Percentiles rank a stretch among this genome's conserved stretches.
phyloP scores from a whole-genome alignment of 2,329 filamentous ascomycete genomes.

The Stylonectria norvegica region DNA sequence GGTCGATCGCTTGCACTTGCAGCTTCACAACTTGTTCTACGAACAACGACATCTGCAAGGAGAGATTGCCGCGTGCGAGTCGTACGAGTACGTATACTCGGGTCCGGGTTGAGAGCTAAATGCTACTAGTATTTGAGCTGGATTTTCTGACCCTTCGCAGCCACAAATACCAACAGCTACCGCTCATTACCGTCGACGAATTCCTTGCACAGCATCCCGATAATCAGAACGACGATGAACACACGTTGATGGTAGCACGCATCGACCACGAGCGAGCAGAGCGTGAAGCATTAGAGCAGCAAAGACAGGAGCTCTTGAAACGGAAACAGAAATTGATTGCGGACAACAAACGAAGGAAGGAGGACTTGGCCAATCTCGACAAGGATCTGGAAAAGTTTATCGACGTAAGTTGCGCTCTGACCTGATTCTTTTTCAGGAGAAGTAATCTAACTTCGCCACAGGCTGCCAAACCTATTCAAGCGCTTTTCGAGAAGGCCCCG shows the following conservation, averaged over 20 bases:
- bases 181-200: slow-evolving; percentile 77
- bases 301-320: slow-evolving; percentile 71
- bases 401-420: slow-evolving; percentile 55
- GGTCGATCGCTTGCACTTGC: slow-evolving; percentile 85
- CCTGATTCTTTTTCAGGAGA: not conserved
- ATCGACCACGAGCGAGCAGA: slow-evolving; percentile 89
- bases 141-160: no score
- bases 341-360: slow-evolving; percentile 87
- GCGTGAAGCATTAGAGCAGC: slow-evolving; percentile 79
- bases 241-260: slow-evolving; percentile 80
- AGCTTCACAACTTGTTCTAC: slow-evolving; percentile 94
- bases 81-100: slow-evolving; percentile 71
- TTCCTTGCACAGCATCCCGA: slow-evolving; percentile 77
- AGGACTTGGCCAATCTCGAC: slow-evolving; percentile 87
- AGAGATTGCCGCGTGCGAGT: slow-evolving; percentile 87
- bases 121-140: no score
- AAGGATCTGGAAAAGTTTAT: slow-evolving; percentile 92
- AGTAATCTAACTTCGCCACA: slow-evolving; percentile 33
- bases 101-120: no score
- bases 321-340: slow-evolving; percentile 60
- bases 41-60: slow-evolving; percentile 87
- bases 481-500: slow-evolving; percentile 73
- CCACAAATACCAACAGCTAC: slow-evolving; percentile 83
- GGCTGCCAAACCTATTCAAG: slow-evolving; percentile 86
- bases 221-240: slow-evolving; percentile 66